phyloP scores from a whole-genome alignment of 2,329 filamentous ascomycete species.

The Sclerotinia spermophila region DNA sequence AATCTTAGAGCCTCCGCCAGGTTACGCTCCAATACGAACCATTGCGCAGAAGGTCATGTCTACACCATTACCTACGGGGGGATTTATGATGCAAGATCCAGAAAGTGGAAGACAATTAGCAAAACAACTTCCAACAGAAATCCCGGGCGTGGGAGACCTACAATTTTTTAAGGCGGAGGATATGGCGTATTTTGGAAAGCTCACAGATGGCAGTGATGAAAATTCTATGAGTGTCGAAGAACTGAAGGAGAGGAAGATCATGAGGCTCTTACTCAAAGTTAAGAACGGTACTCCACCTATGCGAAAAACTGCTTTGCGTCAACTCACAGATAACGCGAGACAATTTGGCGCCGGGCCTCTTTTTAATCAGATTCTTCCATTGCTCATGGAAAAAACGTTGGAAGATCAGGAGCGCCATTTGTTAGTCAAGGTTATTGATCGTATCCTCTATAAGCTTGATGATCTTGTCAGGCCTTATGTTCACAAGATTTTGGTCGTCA shows the following conservation, averaged over 20 bases:
- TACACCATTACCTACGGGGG: constrained; percentile 69
- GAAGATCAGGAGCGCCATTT: constrained; percentile 98
- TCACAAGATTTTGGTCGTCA: constrained; percentile 97
- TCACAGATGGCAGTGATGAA: constrained; percentile 91
- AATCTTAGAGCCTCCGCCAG: constrained; percentile 82
- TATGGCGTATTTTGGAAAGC: constrained; percentile 97
- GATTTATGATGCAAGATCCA: constrained; percentile 97
- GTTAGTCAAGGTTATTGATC: constrained; percentile 97
- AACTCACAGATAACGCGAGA: constrained; percentile 94
- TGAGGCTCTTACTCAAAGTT: constrained; percentile 93
- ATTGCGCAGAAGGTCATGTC: constrained; percentile 71
- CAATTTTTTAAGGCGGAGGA: constrained; percentile 99
- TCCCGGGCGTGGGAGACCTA: constrained; percentile 90
- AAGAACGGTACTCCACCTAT: constrained; percentile 99
- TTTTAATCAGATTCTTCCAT: constrained; percentile 94
- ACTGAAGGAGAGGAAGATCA: constrained; percentile 96
- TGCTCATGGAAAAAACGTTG: constrained; percentile 96
- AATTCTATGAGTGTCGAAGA: constrained; percentile 90
- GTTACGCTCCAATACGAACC: constrained; percentile 80
- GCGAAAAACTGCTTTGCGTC: constrained; percentile 95
- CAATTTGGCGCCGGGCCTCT: constrained; percentile 91
- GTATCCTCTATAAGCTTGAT: constrained; percentile 96
- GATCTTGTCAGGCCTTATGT: constrained; percentile 94
- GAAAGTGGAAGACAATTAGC: constrained; percentile 78
- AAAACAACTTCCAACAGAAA: constrained; percentile 90